Conservation (phyloP, 495 filamentous ascomycete species). For the Penicillium malachiteum region DNA sequence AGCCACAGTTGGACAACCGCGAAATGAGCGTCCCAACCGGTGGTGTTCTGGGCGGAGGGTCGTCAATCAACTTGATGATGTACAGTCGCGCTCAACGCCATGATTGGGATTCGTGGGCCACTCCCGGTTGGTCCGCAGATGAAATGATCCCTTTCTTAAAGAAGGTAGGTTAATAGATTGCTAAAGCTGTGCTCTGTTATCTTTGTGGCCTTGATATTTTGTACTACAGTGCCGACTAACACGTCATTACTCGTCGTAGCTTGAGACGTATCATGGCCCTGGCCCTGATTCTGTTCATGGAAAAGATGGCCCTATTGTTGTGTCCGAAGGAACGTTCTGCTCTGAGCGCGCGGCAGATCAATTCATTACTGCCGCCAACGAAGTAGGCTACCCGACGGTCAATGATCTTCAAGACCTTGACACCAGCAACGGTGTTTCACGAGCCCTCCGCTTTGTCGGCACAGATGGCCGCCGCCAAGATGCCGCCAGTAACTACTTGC, state of each 20-base stretch:
- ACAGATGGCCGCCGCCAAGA: neutral
- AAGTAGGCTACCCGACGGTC: constrained; percentile 1
- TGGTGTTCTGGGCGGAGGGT: neutral
- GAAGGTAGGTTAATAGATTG: neutral
- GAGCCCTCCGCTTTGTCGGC: neutral
- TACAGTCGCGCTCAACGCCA: neutral
- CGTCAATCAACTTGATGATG: constrained; percentile 2
- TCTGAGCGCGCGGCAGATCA: neutral
- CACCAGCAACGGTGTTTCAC: constrained; percentile 1
- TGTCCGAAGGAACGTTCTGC: neutral
- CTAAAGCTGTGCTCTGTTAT: neutral
- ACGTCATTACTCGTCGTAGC: neutral
- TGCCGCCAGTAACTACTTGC: constrained; percentile 1
- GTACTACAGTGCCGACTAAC: neutral
- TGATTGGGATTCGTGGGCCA: constrained; percentile 1
- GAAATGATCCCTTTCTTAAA: neutral
- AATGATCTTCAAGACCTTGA: constrained; percentile 2
- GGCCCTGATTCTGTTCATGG: neutral
- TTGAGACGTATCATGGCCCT: constrained; percentile 2
- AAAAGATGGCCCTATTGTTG: neutral
- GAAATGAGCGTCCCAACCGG: constrained; percentile 2
- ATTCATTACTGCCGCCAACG: constrained; percentile 1
- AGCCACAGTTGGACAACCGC: constrained; percentile 1
- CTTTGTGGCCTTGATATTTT: neutral
- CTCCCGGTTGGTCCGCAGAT: neutral